Evolutionary conservation across 768 basidiomycete species (phyloP), one percentile per base, ranked within the genome.

Genomic region (Termitomyces sp.): DNA sequence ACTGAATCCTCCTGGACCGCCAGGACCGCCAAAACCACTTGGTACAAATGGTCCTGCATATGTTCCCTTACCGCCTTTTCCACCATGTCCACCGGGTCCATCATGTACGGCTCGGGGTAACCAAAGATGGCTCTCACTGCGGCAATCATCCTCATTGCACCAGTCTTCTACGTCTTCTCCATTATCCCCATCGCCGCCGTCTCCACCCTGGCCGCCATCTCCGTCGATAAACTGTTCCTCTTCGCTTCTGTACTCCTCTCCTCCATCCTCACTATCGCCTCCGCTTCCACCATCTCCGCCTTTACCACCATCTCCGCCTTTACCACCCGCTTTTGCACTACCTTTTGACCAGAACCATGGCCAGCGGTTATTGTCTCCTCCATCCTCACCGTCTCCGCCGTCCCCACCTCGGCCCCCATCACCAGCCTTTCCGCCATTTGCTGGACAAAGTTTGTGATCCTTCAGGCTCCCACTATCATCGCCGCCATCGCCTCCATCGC

Each of bases 1-100:
- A n/a, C 58, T 57, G 20, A 22, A 34, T 14, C 58, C 62, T 2
- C 58, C 56, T 42, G 62, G 58, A 9, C 62, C 55, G 18, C 62
- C 62, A 12, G 46, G 53, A 7, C 57, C 57, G 12, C 61, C 61
- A 44, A 26, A 55, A 20, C 50, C 57, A 36, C 27, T 54, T 18
- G 57, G 61, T 30, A 44, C 37, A 30, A 18, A 47, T 24, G 43
- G 34, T 40, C 53, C 56, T 20, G 37, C 42, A 33, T 57, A 24
- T 6, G 40, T 56, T 22, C 55, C 60, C 24, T 53, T 48, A 44
- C 55, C 60, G 5, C 60, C 60, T 1, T 37, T 42, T 53, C 60
- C 60, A 14, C 59, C 59, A 27, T 39, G 30, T 13, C 60, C 60
- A 5, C 56, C 60, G 14, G 56, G 47, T 39, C 53, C 47, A 45